Percentiles rank a stretch among this genome's conserved stretches.
Conservation (phyloP, 768 basidiomycete genomes). For the Lentinula aciculospora region DNA sequence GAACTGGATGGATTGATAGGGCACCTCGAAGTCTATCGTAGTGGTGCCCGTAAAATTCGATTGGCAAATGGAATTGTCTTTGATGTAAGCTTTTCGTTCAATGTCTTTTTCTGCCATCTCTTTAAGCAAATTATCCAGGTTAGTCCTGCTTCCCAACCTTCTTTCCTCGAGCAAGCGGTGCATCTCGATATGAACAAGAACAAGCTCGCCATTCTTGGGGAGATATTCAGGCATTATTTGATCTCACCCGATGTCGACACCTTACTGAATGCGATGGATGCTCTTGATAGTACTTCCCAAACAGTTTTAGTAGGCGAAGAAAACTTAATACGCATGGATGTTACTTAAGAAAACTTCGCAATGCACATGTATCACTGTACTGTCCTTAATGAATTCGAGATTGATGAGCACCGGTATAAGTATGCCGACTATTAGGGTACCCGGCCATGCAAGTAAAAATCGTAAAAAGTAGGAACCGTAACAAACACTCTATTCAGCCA, state of each 20-base stretch:
- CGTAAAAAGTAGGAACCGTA: background rate
- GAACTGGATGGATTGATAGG: conserved; percentile 71
- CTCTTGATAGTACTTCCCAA: conserved; percentile 31
- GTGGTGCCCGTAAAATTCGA: conserved; percentile 84
- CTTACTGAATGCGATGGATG: conserved; percentile 62
- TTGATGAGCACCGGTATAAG: no score
- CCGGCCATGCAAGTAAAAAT: background rate
- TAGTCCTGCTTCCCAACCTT: conserved; percentile 73
- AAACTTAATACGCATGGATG: conserved; percentile 53
- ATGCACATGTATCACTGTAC: no score
- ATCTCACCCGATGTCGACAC: conserved; percentile 81
- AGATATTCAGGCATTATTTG: conserved; percentile 79
- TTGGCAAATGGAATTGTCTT: conserved; percentile 75
- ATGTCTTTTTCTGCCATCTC: conserved; percentile 1
- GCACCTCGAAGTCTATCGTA: conserved; percentile 78
- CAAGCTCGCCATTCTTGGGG: conserved; percentile 69
- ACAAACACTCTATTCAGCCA: conserved; percentile 55
- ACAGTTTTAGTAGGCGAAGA: conserved; percentile 34
- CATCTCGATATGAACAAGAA: conserved; percentile 59
- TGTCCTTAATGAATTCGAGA: no score
- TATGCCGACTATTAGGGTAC: no score
- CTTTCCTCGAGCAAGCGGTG: conserved; percentile 86
- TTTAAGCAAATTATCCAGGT: conserved; percentile 44
- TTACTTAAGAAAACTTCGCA: conserved; percentile 9
- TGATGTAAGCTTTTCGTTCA: conserved; percentile 49